phyloP scores from a whole-genome alignment of 345 rosid species.

The Sapria himalayana region DNA sequence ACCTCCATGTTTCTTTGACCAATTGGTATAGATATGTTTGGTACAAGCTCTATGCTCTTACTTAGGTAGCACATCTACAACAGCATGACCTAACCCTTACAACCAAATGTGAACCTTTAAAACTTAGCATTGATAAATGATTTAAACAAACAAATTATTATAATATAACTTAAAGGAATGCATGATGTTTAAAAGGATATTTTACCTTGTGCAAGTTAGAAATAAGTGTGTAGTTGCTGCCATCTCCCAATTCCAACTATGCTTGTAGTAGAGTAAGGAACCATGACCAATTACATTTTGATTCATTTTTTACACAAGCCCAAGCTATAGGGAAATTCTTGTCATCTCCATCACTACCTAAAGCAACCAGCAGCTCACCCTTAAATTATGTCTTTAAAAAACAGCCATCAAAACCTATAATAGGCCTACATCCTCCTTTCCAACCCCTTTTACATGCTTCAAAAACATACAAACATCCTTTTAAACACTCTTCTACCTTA shows the following conservation, averaged over 20 bases:
- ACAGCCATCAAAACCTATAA: slow-evolving; percentile 3
- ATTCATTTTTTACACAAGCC: slow-evolving; percentile 1
- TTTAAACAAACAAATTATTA: too few species aligned
- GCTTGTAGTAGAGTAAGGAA: background rate
- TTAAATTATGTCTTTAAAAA: slow-evolving; percentile 4
- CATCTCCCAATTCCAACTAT: background rate
- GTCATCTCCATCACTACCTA: background rate
- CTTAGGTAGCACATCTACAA: background rate
- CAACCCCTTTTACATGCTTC: slow-evolving; percentile 3
- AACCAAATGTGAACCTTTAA: too few species aligned
- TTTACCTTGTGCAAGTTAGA: slow-evolving; percentile 6
- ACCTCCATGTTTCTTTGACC: background rate
- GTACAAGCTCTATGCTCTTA: slow-evolving; percentile 6
- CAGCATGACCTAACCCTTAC: background rate
- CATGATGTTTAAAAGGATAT: background rate
- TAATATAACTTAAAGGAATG: background rate
- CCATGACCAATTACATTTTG: background rate
- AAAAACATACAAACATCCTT: slow-evolving; percentile 1
- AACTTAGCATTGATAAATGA: too few species aligned
- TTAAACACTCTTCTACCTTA: background rate
- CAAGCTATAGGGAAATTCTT: background rate
- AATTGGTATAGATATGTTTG: background rate
- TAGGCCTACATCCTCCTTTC: background rate
- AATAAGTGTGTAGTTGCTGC: background rate
- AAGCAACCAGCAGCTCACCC: background rate